Conservation (phyloP, 148 eudicot species). For the Chenopodium formosanum region DNA sequence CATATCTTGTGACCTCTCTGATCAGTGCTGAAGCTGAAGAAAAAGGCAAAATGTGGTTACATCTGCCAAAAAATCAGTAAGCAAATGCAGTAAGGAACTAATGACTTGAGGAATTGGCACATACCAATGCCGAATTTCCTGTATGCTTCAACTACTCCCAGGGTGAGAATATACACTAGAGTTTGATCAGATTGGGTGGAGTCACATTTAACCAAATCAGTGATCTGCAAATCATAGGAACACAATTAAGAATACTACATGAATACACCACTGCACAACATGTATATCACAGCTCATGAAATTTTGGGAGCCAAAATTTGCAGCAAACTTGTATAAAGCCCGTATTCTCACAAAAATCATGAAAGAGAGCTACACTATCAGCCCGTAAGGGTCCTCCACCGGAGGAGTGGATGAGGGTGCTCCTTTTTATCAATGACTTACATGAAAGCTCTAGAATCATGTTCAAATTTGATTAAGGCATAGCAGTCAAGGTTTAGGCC, state of each 20-base stretch:
- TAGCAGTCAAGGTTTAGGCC: background rate
- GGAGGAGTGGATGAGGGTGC: background rate
- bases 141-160: constrained; percentile 88
- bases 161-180: constrained; percentile 78
- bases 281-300: background rate
- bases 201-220: constrained; percentile 74
- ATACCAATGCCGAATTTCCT: constrained; percentile 92
- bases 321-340: background rate
- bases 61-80: constrained; percentile 12
- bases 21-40: constrained; percentile 75
- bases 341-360: background rate
- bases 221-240: constrained; percentile 47
- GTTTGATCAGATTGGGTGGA: constrained; percentile 61
- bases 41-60: constrained; percentile 1
- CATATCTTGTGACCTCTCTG: constrained; percentile 77
- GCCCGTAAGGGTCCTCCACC: background rate
- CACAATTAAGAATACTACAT: constrained; percentile 12
- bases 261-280: background rate
- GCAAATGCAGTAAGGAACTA: background rate
- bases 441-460: background rate
- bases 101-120: constrained; percentile 10
- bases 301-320: background rate
- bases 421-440: background rate
- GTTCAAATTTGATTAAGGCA: background rate
- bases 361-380: background rate